phyloP scores from a whole-genome alignment of 2,329 filamentous ascomycete species.

The Pseudocercospora eumusae region DNA sequence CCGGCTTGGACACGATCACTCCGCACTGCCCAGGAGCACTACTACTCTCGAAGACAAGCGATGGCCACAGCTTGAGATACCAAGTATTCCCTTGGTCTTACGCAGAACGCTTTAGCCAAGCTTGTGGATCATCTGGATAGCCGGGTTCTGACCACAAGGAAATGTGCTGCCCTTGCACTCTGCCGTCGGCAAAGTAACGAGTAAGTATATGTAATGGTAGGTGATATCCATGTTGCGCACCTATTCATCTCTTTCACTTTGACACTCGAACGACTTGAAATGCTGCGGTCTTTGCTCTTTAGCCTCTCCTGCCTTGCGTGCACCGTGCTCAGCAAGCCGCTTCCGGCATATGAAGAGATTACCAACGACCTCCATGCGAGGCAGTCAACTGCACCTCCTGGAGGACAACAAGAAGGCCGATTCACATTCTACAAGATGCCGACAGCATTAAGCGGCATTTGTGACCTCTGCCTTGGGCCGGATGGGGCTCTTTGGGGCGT shows the following conservation, averaged over 20 bases:
- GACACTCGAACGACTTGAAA: neutral
- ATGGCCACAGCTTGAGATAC: neutral
- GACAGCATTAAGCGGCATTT: constrained; percentile 15
- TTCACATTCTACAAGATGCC: constrained; percentile 11
- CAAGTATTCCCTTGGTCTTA: neutral
- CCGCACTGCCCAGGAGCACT: neutral
- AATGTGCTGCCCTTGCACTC: constrained; percentile 12
- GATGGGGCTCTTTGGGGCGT: constrained; percentile 21
- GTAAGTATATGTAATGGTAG: neutral
- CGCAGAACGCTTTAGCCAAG: neutral
- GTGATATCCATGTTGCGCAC: neutral
- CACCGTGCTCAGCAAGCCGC: constrained; percentile 16
- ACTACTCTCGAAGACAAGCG: neutral
- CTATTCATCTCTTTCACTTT: too few species aligned
- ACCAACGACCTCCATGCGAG: constrained; percentile 13
- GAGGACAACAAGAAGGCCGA: constrained; percentile 13
- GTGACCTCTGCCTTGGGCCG: constrained; percentile 17
- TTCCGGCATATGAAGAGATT: constrained; percentile 15
- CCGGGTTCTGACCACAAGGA: neutral
- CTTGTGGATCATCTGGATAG: neutral
- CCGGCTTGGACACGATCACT: neutral
- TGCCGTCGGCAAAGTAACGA: constrained; percentile 15
- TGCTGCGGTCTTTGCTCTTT: constrained; percentile 12
- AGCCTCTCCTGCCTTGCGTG: constrained; percentile 10
- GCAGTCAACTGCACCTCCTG: constrained; percentile 17